Evolutionary conservation across 768 basidiomycete genomes (phyloP).

Genomic region (Rhodotorula toruloides): DNA sequence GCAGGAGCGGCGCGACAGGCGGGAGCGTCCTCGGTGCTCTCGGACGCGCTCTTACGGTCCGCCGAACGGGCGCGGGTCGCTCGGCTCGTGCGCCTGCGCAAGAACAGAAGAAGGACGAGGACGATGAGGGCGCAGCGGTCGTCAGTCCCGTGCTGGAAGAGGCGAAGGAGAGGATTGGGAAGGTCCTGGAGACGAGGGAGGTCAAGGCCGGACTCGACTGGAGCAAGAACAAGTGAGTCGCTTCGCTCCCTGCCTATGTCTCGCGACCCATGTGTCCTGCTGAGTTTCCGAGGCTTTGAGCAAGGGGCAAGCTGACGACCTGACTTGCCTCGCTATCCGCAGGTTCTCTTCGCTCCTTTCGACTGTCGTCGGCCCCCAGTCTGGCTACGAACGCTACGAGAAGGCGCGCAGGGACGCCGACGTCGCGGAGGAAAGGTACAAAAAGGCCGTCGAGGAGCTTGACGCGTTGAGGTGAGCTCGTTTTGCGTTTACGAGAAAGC

Average conservation of each 20-base stretch:
- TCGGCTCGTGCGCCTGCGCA: not conserved
- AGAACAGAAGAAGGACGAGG: not conserved
- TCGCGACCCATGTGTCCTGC: too few relatives aligned
- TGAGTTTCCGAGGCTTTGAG: too few relatives aligned
- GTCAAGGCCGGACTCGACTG: slow-evolving; percentile 33
- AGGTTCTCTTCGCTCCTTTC: slow-evolving; percentile 32
- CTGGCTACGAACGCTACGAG: slow-evolving; percentile 11
- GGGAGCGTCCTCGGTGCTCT: slow-evolving; percentile 24
- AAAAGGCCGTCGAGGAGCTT: slow-evolving; percentile 1
- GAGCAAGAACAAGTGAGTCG: slow-evolving; percentile 28
- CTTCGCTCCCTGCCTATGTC: not conserved
- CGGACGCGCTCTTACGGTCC: slow-evolving; percentile 28
- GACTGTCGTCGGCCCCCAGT: slow-evolving; percentile 15
- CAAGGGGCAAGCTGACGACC: too few relatives aligned
- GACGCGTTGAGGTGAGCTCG: slow-evolving; percentile 21
- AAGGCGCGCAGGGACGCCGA: slow-evolving; percentile 10
- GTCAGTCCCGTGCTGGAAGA: not conserved
- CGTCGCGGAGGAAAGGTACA: slow-evolving; percentile 26
- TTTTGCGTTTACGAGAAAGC: too few relatives aligned
- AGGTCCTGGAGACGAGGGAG: slow-evolving; percentile 21
- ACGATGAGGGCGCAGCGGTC: not conserved
- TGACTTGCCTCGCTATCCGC: not conserved
- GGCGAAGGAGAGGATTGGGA: slow-evolving; percentile 6
- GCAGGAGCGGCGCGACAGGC: slow-evolving; percentile 17
- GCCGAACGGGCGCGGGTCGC: not conserved